phyloP scores from a whole-genome alignment of 208 protist genomes.

The Leishmania lainsoni region DNA sequence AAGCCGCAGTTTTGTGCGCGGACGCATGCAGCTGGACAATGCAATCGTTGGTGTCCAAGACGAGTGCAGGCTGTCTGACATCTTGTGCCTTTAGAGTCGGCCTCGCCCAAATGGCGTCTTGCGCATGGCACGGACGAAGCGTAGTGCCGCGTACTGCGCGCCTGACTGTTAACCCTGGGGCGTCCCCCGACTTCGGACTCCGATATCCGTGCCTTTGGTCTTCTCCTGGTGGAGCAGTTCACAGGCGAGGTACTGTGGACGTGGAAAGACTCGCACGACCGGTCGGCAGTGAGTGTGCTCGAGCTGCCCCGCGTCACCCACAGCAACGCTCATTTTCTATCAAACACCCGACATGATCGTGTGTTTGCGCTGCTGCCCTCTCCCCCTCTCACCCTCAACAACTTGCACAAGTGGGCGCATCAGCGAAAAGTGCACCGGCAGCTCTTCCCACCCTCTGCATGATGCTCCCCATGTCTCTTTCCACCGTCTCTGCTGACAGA shows the following conservation, averaged over 20 bases:
- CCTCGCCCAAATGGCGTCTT: slow-evolving; percentile 8
- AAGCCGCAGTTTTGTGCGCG: slow-evolving; percentile 39
- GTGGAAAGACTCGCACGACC: slow-evolving; percentile 15
- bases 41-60: slow-evolving; percentile 47
- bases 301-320: slow-evolving; percentile 14
- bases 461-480: too few relatives aligned
- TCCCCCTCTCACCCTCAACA: not conserved
- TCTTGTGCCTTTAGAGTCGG: slow-evolving; percentile 37
- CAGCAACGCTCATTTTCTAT: not conserved
- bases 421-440: too few relatives aligned
- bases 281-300: not conserved
- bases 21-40: slow-evolving; percentile 36
- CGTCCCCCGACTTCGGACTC: slow-evolving; percentile 27
- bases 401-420: not conserved
- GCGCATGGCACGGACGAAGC: slow-evolving; percentile 4
- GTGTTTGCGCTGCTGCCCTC: not conserved
- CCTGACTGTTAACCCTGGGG: slow-evolving; percentile 42
- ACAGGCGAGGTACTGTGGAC: slow-evolving; percentile 24
- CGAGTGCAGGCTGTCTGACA: slow-evolving; percentile 47
- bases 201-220: slow-evolving; percentile 55
- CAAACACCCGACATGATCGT: not conserved
- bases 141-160: slow-evolving; percentile 31
- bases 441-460: too few relatives aligned
- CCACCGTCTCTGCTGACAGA: too few relatives aligned
- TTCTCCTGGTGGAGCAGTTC: slow-evolving; percentile 48